Evolutionary conservation across 164 flowering plant genomes (phyloP), one percentile per base, ranked within the genome.

Genomic region (Vitis rotundifolia): DNA sequence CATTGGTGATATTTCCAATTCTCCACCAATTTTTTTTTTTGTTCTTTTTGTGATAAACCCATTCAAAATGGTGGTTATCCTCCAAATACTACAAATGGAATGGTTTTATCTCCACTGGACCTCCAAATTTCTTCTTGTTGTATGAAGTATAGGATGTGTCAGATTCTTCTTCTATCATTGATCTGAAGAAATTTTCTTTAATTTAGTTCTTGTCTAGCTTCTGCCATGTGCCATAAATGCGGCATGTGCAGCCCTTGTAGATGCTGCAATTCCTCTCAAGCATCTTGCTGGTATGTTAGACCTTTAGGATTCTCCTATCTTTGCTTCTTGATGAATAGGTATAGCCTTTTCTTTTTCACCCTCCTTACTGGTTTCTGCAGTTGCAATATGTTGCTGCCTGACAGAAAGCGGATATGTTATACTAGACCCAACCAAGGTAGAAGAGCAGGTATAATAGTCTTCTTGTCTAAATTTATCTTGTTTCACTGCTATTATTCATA

Each of bases 211-310:
- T 59, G 12, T 31, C 26, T 79, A 94, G 98, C 97, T 94, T 79
- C 91, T 94, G 5, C 92, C 97, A 4, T 91, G 97, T 79, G 97
- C 98, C 58, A 83, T 91, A 73, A 93, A 94, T 83, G 98, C 97
- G 51, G 85, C 93, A 14, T 92, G 94, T 84, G 91, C 87, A 72
- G 99, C 99, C 26, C 94, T 94, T 75, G 91, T 94, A 14, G 99
- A 94, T 85, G 97, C 97, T 64, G 95, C 94, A 61, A 87, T 91
- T 70, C 94, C 97, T 70, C 71, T 94, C 76, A 94, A 86, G 81
- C 89, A 91, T 84, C 91, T 92, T 73, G 94, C 99, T 78, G 97
- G 99, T 94, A 87, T 77, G 75, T 28, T 50, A 60, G 22, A 50
- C 53, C 6, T 29, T n/a, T 10, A 6, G 10, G 14, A 44, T 37